phyloP scores from a whole-genome alignment of 768 basidiomycete genomes.

The Coprinellus aureogranulatus region DNA sequence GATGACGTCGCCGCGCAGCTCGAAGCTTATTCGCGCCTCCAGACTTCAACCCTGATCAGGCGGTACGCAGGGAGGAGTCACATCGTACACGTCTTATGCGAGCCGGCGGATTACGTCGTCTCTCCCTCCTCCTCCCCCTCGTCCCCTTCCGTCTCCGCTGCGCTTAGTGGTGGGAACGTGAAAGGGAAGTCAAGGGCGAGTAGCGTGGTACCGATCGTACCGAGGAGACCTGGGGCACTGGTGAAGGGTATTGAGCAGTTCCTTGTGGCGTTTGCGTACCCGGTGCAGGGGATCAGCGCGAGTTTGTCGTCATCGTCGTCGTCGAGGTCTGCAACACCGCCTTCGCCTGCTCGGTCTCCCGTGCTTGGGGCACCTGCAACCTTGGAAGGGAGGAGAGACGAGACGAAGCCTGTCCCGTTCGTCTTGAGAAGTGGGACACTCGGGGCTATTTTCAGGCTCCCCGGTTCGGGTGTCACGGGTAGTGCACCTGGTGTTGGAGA shows the following conservation, averaged over 20 bases:
- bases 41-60: not conserved
- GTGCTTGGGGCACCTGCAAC: too few species aligned
- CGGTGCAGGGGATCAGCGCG: slow-evolving; percentile 10
- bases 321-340: not conserved
- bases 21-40: not conserved
- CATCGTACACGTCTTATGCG: not conserved
- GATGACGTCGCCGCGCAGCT: not conserved
- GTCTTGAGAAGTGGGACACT: not conserved
- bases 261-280: slow-evolving; percentile 33
- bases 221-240: slow-evolving; percentile 8
- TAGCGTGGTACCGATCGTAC: not conserved
- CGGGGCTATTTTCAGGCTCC: not conserved
- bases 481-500: too few species aligned
- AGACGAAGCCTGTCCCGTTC: not conserved
- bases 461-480: too few species aligned
- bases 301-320: not conserved
- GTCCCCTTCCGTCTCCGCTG: not conserved
- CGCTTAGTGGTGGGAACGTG: not conserved
- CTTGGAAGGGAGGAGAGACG: not conserved
- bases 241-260: slow-evolving; percentile 39
- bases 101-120: too few species aligned
- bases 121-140: too few species aligned
- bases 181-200: not conserved
- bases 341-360: not conserved
- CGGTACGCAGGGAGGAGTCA: not conserved